These are phyloP conservation scores for Dactylellina parvicollis DNA, from an alignment of 2,329 filamentous ascomycete genomes.

Conservation along the genomic window DNA sequence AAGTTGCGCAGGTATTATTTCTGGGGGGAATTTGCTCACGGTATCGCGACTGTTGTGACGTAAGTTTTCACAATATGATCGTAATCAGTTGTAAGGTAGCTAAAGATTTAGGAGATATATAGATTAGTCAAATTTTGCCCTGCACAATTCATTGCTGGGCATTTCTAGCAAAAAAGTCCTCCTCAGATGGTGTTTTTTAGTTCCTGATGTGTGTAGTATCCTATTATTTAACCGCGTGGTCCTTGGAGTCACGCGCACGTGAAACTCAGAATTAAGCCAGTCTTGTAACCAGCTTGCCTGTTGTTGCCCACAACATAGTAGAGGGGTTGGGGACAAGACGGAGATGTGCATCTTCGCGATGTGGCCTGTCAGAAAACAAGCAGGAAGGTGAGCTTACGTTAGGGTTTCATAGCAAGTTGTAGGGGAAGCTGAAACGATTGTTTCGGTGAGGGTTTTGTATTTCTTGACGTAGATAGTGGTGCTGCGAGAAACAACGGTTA, in stretches of 20 bases:
- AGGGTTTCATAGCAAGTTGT: conserved; percentile 37
- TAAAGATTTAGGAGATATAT: neutral
- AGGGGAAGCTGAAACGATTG: conserved; percentile 6
- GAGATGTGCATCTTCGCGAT: neutral
- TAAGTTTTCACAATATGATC: conserved; percentile 36
- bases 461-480: conserved; percentile 46
- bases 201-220: no score
- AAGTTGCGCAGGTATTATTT: neutral
- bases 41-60: conserved; percentile 20
- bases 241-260: no score
- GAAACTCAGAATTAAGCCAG: no score
- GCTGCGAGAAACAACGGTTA: neutral
- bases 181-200: no score
- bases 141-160: no score
- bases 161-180: no score
- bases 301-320: no score
- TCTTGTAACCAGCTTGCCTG: no score
- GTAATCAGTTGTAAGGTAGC: conserved; percentile 24
- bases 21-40: conserved; percentile 8
- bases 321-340: no score
- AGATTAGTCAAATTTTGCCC: neutral
- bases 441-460: conserved; percentile 28
- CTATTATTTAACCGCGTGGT: no score
- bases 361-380: neutral
- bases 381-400: neutral